Evolutionary conservation across 2,329 filamentous ascomycete species (phyloP).

Genomic region (Fusarium heterosporum): DNA sequence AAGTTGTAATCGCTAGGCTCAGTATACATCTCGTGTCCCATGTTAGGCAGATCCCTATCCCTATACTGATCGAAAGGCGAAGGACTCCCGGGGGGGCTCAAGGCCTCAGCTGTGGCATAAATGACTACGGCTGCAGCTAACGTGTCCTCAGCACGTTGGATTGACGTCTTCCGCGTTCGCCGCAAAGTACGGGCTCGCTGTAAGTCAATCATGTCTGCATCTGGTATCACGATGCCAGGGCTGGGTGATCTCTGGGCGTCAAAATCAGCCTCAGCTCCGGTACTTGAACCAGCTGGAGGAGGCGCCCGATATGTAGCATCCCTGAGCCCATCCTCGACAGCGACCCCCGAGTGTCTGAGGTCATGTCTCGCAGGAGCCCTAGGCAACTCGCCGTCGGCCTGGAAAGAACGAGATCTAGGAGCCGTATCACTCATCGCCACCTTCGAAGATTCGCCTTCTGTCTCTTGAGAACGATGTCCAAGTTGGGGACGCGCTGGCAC

Average conservation of each 20-base stretch:
- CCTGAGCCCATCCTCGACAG: conserved; percentile 27
- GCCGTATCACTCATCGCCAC: not conserved
- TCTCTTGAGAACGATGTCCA: conserved; percentile 16
- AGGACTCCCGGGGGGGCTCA: conserved; percentile 57
- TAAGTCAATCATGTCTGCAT: conserved; percentile 53
- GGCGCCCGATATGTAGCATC: conserved; percentile 30
- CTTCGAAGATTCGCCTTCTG: conserved; percentile 29
- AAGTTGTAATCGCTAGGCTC: conserved; percentile 47
- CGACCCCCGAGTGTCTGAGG: conserved; percentile 28
- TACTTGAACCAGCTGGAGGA: conserved; percentile 2
- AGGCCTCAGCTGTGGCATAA: conserved; percentile 62
- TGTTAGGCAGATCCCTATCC: conserved; percentile 45
- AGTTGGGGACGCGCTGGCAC: conserved; percentile 23
- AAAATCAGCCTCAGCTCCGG: conserved; percentile 31
- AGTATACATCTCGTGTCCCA: conserved; percentile 45
- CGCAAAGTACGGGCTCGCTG: conserved; percentile 59
- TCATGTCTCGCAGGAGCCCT: conserved; percentile 28
- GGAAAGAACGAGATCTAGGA: conserved; percentile 32
- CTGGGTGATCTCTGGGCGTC: conserved; percentile 53
- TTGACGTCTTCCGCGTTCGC: conserved; percentile 59
- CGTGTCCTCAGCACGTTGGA: conserved; percentile 63
- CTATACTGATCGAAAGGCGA: conserved; percentile 39
- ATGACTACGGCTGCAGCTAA: conserved; percentile 66
- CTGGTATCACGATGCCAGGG: conserved; percentile 61
- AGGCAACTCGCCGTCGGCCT: conserved; percentile 27